Percentiles rank a stretch among this genome's conserved stretches.
phyloP scores from a whole-genome alignment of 164 flowering plant genomes.

The Cinnamomum micranthum region DNA sequence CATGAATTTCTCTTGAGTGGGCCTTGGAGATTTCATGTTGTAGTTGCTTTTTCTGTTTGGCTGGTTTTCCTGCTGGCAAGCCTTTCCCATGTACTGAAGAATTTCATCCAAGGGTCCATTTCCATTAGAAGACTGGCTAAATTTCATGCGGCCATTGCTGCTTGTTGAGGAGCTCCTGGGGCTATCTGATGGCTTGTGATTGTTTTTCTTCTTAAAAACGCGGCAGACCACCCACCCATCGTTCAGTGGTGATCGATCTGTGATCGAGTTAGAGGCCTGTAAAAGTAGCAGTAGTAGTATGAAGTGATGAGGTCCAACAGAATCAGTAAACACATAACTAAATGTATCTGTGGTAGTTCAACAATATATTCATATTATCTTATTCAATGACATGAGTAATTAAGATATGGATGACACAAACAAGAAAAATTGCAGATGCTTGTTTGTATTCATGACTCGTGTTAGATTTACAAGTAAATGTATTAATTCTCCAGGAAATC shows the following conservation, averaged over 20 bases:
- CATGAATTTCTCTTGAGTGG: conserved; percentile 31
- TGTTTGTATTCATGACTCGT: too few relatives aligned
- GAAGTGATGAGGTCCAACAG: conserved; percentile 7
- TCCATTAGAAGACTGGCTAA: conserved; percentile 25
- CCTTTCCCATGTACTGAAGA: conserved; percentile 33
- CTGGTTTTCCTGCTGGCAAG: conserved; percentile 41
- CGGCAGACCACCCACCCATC: conserved; percentile 97
- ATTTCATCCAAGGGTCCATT: conserved; percentile 67
- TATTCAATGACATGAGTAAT: too few relatives aligned
- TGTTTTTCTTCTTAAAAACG: conserved; percentile 75
- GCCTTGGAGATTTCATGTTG: conserved; percentile 25
- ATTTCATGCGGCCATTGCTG: conserved; percentile 18
- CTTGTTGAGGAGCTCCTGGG: conserved; percentile 28
- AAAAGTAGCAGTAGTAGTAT: neutral
- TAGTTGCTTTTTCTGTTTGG: conserved; percentile 13
- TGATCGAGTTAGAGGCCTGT: conserved; percentile 14
- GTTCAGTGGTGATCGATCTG: conserved; percentile 45
- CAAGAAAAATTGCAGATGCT: too few relatives aligned
- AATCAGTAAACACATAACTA: conserved; percentile 11
- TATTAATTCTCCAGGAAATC: too few relatives aligned
- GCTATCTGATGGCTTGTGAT: conserved; percentile 50
- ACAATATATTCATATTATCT: neutral
- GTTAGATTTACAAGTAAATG: too few relatives aligned
- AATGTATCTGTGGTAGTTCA: neutral
- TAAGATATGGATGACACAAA: too few relatives aligned